Base-by-base conservation (phyloP, 2,329 filamentous ascomycete species). In the Lecanicillium sp. region DNA sequence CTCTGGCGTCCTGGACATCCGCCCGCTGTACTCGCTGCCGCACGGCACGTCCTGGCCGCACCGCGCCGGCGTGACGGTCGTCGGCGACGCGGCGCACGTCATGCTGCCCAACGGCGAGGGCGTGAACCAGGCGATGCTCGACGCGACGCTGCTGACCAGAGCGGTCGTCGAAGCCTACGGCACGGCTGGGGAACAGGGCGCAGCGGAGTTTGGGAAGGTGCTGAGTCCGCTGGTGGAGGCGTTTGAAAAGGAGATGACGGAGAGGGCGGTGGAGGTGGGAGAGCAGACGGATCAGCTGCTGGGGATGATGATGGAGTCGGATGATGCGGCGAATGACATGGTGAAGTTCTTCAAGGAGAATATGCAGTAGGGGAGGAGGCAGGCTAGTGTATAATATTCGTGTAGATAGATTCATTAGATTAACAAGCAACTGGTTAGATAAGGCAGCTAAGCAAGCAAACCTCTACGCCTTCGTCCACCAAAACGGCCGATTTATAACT, bases 61-160 rank as follows among this genome's bases (percentile, higher is more conserved):
- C 9, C 56, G 59, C 3, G 24, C 60, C 0, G 71, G 74, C 3
- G 62, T 71, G 4, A 74, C 77, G 0, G 59, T 81, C 12, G 58
- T 80, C n/a, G 77, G 77, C 3, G 76, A 80, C 54, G 73, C 76
- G 1, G 76, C 75, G 11, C 76, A 80, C 56, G 53, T 78, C 11
- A 74, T 77, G 67, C 69, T 68, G 4, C 72, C 73, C 0, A 70
- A 69, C 0, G 77, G 77, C 3, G 75, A 76, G 43, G 76, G 77
- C 2, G 75, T 78, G 29, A 79, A 80, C 53, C 55, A 70, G 3
- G 74, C 70, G 0, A 72, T 80, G 69, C 58, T 62, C 32, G 76
- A 80, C 56, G 64, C 73, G 1, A 54, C 75, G 15, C 60, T 71
- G 15, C 59, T 80, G 7, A 66, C 64, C 0, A 37, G 58, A 11